phyloP scores from a whole-genome alignment of 2,329 filamentous ascomycete species.

The Cadophora malorum region DNA sequence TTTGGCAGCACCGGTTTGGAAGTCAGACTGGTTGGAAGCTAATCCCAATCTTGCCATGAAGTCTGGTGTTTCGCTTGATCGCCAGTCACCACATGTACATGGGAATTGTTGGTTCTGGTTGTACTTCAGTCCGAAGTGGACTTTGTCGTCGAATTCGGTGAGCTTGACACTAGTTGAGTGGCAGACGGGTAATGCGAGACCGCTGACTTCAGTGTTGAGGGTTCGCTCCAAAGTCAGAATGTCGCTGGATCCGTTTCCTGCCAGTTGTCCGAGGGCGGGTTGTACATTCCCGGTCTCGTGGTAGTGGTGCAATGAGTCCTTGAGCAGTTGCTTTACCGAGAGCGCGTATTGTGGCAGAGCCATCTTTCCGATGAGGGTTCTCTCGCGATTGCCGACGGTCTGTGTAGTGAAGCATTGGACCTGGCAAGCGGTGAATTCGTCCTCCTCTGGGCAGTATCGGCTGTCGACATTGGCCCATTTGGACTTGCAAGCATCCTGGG shows the following conservation, averaged over 20 bases:
- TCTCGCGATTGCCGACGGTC: not conserved
- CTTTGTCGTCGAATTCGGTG: constrained; percentile 14
- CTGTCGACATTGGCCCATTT: constrained; percentile 9
- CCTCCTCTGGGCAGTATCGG: constrained; percentile 9
- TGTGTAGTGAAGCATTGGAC: constrained; percentile 20
- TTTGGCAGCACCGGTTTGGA: constrained; percentile 5
- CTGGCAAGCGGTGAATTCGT: not conserved
- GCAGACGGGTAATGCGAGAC: constrained; percentile 6
- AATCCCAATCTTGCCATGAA: constrained; percentile 18
- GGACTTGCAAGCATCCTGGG: not conserved
- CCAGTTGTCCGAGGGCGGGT: not conserved
- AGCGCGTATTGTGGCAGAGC: constrained; percentile 5
- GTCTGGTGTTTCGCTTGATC: constrained; percentile 15
- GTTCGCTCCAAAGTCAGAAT: constrained; percentile 1
- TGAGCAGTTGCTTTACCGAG: constrained; percentile 2
- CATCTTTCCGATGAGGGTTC: constrained; percentile 9
- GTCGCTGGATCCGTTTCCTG: constrained; percentile 3
- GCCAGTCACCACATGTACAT: constrained; percentile 21
- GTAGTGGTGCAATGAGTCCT: constrained; percentile 14
- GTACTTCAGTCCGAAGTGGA: not conserved
- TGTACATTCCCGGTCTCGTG: not conserved
- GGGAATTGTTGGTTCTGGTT: constrained; percentile 23
- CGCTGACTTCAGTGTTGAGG: not conserved
- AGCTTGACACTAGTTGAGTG: constrained; percentile 9
- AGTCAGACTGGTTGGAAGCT: constrained; percentile 7